Evolutionary conservation across 768 basidiomycete species (phyloP).

Genomic region (Tulasnella calospora): DNA sequence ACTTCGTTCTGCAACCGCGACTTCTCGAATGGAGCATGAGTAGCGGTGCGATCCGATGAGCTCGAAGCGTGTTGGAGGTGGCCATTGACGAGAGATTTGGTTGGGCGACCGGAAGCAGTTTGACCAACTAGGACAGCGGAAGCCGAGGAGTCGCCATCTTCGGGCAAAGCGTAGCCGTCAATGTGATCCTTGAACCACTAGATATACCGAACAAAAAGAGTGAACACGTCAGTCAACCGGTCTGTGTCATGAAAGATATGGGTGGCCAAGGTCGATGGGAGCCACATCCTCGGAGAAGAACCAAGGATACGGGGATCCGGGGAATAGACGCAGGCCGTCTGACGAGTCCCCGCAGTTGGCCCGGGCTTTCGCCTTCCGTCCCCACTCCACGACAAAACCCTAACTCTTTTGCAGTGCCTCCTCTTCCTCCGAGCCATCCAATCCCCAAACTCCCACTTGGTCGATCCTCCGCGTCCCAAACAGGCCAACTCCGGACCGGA

Average conservation of each 20-base stretch:
- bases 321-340: background rate
- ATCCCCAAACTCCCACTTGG: background rate
- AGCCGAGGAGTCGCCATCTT: conserved; percentile 11
- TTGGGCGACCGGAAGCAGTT: background rate
- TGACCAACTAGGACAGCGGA: background rate
- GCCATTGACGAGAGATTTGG: conserved; percentile 1
- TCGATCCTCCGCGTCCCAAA: background rate
- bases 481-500: background rate
- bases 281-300: conserved; percentile 7
- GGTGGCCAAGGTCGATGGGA: background rate
- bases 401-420: conserved; percentile 4
- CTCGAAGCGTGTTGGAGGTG: conserved; percentile 11
- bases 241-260: background rate
- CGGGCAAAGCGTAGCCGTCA: conserved; percentile 15
- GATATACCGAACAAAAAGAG: background rate
- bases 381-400: conserved; percentile 1
- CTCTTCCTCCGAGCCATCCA: background rate
- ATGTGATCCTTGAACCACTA: conserved; percentile 20
- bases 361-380: conserved; percentile 9
- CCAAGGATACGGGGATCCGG: conserved; percentile 5
- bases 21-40: conserved; percentile 19
- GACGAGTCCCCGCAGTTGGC: conserved; percentile 13
- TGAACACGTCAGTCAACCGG: conserved; percentile 6
- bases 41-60: background rate
- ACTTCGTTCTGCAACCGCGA: conserved; percentile 17